Percentiles rank a stretch among this genome's conserved stretches.
These are phyloP conservation scores for Murraya koenigii DNA, from an alignment of 345 rosid species.

Conservation along the genomic window DNA sequence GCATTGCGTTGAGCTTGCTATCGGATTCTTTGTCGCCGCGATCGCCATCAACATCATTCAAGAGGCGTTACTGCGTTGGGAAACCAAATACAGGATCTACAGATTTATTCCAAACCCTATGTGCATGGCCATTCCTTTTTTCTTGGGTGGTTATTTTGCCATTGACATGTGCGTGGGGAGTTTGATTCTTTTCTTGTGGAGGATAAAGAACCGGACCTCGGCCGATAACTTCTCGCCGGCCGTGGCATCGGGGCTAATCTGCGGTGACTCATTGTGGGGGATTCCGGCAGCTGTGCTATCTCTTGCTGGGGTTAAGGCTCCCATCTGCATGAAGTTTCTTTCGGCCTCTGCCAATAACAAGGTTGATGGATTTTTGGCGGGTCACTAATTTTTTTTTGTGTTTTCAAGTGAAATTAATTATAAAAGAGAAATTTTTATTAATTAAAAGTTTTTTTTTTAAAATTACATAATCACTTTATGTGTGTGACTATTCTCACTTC, in stretches of 20 bases:
- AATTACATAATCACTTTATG: too few relatives aligned
- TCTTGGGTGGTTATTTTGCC: slow-evolving; percentile 77
- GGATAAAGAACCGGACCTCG: slow-evolving; percentile 42
- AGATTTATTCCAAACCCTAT: slow-evolving; percentile 83
- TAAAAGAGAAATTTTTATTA: too few relatives aligned
- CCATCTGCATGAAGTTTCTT: slow-evolving; percentile 91
- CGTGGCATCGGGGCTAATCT: slow-evolving; percentile 82
- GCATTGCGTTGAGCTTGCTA: slow-evolving; percentile 56
- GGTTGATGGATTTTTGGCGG: slow-evolving; percentile 46
- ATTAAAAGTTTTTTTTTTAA: too few relatives aligned
- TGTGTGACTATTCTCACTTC: too few relatives aligned
- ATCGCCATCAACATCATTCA: slow-evolving; percentile 41
- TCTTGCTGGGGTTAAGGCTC: slow-evolving; percentile 61
- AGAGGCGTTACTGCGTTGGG: slow-evolving; percentile 29
- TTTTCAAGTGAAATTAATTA: too few relatives aligned
- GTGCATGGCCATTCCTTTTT: slow-evolving; percentile 98
- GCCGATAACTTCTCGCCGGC: slow-evolving; percentile 66
- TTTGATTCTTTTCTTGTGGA: slow-evolving; percentile 71
- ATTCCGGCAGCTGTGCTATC: slow-evolving; percentile 83
- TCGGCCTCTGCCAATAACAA: slow-evolving; percentile 46
- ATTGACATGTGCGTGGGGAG: slow-evolving; percentile 93
- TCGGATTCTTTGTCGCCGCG: slow-evolving; percentile 47
- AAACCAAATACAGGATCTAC: slow-evolving; percentile 30
- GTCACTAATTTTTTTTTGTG: too few relatives aligned
- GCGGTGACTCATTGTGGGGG: slow-evolving; percentile 88